Evolutionary conservation across 805 yeast species (phyloP).

Genomic region (Schwanniomyces sp.): DNA sequence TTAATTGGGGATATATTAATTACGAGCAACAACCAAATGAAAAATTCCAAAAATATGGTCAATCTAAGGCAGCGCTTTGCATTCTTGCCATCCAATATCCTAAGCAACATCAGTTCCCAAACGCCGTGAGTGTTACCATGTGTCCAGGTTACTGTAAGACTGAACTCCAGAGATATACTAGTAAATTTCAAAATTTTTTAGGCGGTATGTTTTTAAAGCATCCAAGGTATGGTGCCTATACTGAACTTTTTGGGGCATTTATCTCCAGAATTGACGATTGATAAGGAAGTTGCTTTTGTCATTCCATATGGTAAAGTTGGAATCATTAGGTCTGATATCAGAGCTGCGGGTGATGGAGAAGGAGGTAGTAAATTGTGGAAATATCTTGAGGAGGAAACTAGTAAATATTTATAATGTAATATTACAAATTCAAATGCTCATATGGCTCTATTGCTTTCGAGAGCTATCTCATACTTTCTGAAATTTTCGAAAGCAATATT

Average conservation of each 20-base stretch:
- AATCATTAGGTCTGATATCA: conserved; percentile 34
- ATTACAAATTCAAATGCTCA: too few species aligned
- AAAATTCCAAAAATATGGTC: conserved; percentile 31
- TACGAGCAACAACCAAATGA: conserved; percentile 12
- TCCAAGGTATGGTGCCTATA: conserved; percentile 41
- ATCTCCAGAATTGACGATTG: conserved; percentile 32
- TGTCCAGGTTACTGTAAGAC: conserved; percentile 44
- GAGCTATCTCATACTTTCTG: too few species aligned
- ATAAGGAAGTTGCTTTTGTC: conserved; percentile 33
- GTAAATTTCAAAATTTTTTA: conserved; percentile 7
- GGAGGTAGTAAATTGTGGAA: conserved; percentile 36
- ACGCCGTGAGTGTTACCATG: conserved; percentile 30
- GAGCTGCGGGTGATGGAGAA: conserved; percentile 26
- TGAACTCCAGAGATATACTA: conserved; percentile 28
- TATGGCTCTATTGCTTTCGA: too few species aligned
- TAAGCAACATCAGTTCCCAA: conserved; percentile 22
- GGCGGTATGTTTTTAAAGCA: conserved; percentile 14
- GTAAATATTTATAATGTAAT: too few species aligned
- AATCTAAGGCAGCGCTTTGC: conserved; percentile 40
- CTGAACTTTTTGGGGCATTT: conserved; percentile 46
- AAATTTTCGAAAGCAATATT: too few species aligned
- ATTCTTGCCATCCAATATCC: conserved; percentile 38
- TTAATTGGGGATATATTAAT: conserved; percentile 32
- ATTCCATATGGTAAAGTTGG: conserved; percentile 36
- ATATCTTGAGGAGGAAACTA: conserved; percentile 25